These are phyloP conservation scores for Perkinsus marinus DNA, from an alignment of 169 alveolate species.

Conservation along the genomic window DNA sequence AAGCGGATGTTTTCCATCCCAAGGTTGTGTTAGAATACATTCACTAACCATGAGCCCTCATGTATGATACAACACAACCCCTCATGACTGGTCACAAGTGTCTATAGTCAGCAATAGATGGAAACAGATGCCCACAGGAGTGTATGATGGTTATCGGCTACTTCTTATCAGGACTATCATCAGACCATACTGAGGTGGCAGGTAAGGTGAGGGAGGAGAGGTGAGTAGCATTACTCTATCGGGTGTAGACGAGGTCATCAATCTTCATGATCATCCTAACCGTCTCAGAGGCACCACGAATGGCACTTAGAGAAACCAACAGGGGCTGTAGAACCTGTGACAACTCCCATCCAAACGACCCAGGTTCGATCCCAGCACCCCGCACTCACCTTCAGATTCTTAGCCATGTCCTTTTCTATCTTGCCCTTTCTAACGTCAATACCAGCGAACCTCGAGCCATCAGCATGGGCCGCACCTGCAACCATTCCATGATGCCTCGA, in stretches of 20 bases:
- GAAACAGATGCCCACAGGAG: not conserved
- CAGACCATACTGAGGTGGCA: too few relatives aligned
- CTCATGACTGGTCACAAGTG: not conserved
- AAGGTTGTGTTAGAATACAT: too few relatives aligned
- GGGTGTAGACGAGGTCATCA: conserved; percentile 83
- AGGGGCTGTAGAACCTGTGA: conserved; percentile 91
- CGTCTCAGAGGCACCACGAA: conserved; percentile 93
- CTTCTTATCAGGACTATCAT: not conserved
- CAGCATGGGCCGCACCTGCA: conserved; percentile 55
- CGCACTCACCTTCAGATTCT: not conserved
- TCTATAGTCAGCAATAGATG: not conserved
- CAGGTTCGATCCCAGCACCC: conserved; percentile 68
- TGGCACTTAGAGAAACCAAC: conserved; percentile 89
- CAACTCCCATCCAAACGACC: not conserved
- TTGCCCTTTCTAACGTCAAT: conserved; percentile 80
- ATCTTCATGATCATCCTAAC: conserved; percentile 96
- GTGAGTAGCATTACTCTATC: not conserved
- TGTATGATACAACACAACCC: too few relatives aligned
- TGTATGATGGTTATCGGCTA: not conserved
- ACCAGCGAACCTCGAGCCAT: conserved; percentile 79
- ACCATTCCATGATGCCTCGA: not conserved
- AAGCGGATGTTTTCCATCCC: too few relatives aligned
- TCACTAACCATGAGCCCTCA: too few relatives aligned
- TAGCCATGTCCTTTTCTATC: conserved; percentile 25
- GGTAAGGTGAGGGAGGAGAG: too few relatives aligned